Base-by-base conservation (phyloP, 768 basidiomycete species). In the Boletus patriciae region DNA sequence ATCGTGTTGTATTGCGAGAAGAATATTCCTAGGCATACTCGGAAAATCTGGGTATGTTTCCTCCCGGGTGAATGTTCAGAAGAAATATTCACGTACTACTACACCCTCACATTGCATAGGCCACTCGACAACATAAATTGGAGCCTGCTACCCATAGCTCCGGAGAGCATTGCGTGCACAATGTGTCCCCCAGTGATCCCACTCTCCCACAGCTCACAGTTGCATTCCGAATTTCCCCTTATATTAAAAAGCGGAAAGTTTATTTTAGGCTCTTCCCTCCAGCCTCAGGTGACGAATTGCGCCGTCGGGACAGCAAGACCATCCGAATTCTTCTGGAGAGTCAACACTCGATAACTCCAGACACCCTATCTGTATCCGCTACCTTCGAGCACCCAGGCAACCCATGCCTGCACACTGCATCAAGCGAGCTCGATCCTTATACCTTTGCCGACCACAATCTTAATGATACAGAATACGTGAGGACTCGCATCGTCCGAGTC, bases 21-120 rank as follows among this genome's bases (percentile, higher is more conserved):
- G 10, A 3, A 0, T 3, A 4, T 4, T 1, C 4, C 10, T 6
- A 3, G 23, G 4, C 1, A 25, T 18, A 5, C 4, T 21, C 4
- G 19, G 29, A 2, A 31, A 31, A 11, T 2, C 9, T 31, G 2
- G 50, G 37, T 54, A 41, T n/a, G 52, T 31, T 6, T 27, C 25
- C 21, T 8, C 18, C 27, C 4, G 4, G 11, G 11, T 18, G 4
- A 31, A 54, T 7, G 18, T 23, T 25, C 27, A 31, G 31, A n/a
- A 42, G 7, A 2, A 19, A 19, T 19, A 6, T 23, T 50, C 33
- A 41, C 11, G 10, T 16, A 16, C 38, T 23, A 6, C 23, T 15
- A 5, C 19, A 45, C 4, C 31, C 15, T 18, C 19, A 15, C 18
- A 7, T 25, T 31, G 21, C 9, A 23, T 18, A 48, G 53, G 6